These are phyloP conservation scores for Rhizopus arrhizus DNA, from an alignment of 371 early-diverging fungal genomes.

Conservation along the genomic window DNA sequence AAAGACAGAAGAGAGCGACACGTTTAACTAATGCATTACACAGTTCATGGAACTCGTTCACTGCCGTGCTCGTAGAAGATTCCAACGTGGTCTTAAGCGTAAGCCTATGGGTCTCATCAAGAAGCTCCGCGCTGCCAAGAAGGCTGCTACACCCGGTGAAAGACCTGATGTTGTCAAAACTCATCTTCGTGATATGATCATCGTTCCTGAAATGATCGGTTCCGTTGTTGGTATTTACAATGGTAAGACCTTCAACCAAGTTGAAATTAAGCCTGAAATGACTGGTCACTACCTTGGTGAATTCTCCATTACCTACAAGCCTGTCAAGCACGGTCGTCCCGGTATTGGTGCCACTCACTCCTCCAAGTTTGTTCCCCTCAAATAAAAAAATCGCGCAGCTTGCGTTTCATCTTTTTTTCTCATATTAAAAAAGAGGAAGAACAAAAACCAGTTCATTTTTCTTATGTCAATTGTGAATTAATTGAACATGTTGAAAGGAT, in stretches of 20 bases:
- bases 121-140: slow-evolving; percentile 96
- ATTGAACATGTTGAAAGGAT: too few species aligned
- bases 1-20: too few species aligned
- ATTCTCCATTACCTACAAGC: slow-evolving; percentile 96
- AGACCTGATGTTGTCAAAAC: slow-evolving; percentile 99
- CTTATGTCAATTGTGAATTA: too few species aligned
- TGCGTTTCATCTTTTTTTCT: too few species aligned
- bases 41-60: slow-evolving; percentile 93
- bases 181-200: slow-evolving; percentile 99
- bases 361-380: slow-evolving; percentile 54
- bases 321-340: slow-evolving; percentile 98
- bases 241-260: slow-evolving; percentile 99
- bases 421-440: too few species aligned
- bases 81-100: slow-evolving; percentile 96
- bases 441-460: too few species aligned
- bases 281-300: slow-evolving; percentile 98
- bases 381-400: slow-evolving; percentile 14
- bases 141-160: slow-evolving; percentile 76
- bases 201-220: slow-evolving; percentile 99
- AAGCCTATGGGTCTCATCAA: slow-evolving; percentile 95
- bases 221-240: slow-evolving; percentile 98
- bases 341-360: slow-evolving; percentile 98
- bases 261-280: slow-evolving; percentile 99
- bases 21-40: too few species aligned
- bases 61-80: slow-evolving; percentile 94